These are phyloP conservation scores for Brasenia schreberi DNA, from an alignment of 164 flowering plant species.

Conservation along the genomic window DNA sequence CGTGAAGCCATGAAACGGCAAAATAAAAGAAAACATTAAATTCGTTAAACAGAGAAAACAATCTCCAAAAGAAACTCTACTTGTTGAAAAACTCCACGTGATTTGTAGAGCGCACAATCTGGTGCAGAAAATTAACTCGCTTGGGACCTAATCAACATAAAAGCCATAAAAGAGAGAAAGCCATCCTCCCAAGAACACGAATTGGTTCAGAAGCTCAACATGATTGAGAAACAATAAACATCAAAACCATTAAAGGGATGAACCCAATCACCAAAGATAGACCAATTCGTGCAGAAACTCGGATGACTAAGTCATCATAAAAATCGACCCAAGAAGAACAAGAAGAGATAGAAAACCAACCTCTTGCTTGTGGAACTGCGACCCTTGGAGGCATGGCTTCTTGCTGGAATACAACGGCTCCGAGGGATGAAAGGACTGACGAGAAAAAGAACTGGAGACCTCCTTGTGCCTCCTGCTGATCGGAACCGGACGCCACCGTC, in stretches of 20 bases:
- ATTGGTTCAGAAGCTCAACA: too few species aligned
- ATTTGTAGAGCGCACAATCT: too few species aligned
- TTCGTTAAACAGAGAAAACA: too few species aligned
- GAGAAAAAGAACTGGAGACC: conserved; percentile 11
- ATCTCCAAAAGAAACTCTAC: too few species aligned
- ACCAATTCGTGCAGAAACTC: not conserved
- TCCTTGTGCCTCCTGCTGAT: conserved; percentile 8
- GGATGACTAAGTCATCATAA: not conserved
- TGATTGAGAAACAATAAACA: not conserved
- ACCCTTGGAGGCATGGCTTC: conserved; percentile 55
- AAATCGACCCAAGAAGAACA: not conserved
- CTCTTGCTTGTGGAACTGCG: conserved; percentile 22
- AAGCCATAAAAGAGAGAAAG: too few species aligned
- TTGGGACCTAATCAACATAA: too few species aligned
- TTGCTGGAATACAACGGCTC: conserved; percentile 15
- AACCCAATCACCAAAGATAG: not conserved
- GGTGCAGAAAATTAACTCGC: too few species aligned
- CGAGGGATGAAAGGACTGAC: conserved; percentile 14
- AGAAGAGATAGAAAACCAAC: not conserved
- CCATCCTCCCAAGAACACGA: too few species aligned
- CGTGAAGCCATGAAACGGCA: too few species aligned
- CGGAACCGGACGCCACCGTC: conserved; percentile 8
- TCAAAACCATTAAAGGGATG: not conserved
- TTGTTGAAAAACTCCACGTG: too few species aligned
- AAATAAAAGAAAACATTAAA: too few species aligned